Base-by-base conservation (phyloP, 2,329 filamentous ascomycete species). In the Calycina herbarum region DNA sequence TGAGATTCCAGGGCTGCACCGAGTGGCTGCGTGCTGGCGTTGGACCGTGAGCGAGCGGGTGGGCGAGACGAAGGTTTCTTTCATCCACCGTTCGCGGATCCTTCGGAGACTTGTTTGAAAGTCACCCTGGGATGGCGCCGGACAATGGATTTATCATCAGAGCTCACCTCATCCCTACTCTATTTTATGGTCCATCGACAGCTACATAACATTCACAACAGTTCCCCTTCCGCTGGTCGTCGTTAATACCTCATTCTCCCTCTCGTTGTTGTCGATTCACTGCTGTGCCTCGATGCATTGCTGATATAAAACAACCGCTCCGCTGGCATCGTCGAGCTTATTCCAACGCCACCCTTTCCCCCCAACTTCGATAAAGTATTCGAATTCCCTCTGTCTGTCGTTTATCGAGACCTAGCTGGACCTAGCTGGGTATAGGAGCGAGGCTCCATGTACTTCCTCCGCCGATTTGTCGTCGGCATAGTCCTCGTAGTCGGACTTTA, bases 401-500 rank as follows among this genome's bases (percentile, higher is more conserved):
- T 27, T 29, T 33, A 8, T 29, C 27, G 15, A 35, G 20, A 20
- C 20, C 20, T 20, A 20, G 20, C 20, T 20, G 20, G 54, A 35
- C 54, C 27, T 29, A 35, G 27, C 31, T 31, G 54, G 54, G 27
- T 20, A 57, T 24, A 63, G 61, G 61, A 58, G 54, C 48, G 40
- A 33, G 61, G 24, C 62, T 59, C 58, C 61, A 73, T 73, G 71
- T 68, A 68, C 63, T 56, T 64, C 33, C 64, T 73, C 5, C 69
- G 71, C 54, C 68, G 73, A 45, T 42, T 78, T 62, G 61, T 71
- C 62, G 66, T 72, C 68, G 71, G 77, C 70, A 70, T 82, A 68
- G 70, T 84, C 70, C 68, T 81, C 67, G 64, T 79, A 57, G 64
- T 86, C 70, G 77, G 83, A 66, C 51, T 68, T 65, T 75, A 69